These are phyloP conservation scores for Sporothrix schenckii DNA, from an alignment of 2,329 filamentous ascomycete species.

Conservation along the genomic window DNA sequence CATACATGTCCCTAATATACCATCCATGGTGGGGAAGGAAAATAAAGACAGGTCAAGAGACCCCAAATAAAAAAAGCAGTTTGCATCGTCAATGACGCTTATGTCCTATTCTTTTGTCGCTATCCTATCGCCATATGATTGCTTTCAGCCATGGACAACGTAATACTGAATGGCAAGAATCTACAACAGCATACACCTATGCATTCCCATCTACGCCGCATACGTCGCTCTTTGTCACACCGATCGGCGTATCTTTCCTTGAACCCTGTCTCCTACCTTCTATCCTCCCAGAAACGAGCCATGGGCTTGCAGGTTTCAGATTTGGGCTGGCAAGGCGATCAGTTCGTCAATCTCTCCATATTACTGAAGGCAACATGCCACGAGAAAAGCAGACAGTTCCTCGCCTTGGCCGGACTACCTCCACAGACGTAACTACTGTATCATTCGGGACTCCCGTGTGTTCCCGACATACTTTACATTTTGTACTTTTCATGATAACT, in stretches of 20 bases:
- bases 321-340: slow-evolving; percentile 14
- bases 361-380: background rate
- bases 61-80: no score
- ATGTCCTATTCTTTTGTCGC: no score
- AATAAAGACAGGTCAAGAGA: no score
- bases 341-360: background rate
- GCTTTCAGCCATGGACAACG: no score
- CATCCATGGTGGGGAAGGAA: no score
- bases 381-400: background rate
- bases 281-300: background rate
- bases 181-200: background rate
- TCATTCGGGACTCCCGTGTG: background rate
- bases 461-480: background rate
- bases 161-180: background rate
- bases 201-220: background rate
- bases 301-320: slow-evolving; percentile 18
- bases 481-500: background rate
- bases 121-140: no score
- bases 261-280: background rate
- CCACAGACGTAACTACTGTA: background rate
- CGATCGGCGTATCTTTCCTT: background rate
- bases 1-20: no score
- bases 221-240: background rate
- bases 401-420: background rate
- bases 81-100: no score